phyloP scores from a whole-genome alignment of 2,329 filamentous ascomycete genomes.

The Pyrenophora seminiperda region DNA sequence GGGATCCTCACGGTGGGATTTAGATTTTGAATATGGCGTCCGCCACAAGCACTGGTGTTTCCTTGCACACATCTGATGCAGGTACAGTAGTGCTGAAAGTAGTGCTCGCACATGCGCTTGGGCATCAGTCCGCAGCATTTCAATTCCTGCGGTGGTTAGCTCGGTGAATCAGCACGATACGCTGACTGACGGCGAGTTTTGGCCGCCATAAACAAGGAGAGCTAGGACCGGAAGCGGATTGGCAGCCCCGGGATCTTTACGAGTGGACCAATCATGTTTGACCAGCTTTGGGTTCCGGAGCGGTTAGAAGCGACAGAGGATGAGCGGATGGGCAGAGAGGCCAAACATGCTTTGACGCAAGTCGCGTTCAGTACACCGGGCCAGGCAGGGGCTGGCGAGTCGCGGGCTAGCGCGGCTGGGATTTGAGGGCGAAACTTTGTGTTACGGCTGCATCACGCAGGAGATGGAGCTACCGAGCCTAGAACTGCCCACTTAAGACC shows the following conservation, averaged over 20 bases:
- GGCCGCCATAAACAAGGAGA: conserved; percentile 12
- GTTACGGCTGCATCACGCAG: conserved; percentile 34
- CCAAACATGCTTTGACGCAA: conserved; percentile 42
- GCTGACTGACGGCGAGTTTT: conserved; percentile 10
- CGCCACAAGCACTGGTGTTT: conserved; percentile 33
- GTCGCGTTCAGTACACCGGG: conserved; percentile 28
- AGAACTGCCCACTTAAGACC: conserved; percentile 27
- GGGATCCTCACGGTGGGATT: conserved; percentile 31
- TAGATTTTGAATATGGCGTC: conserved; percentile 31
- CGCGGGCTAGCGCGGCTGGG: conserved; percentile 17
- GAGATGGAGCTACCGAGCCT: conserved; percentile 34
- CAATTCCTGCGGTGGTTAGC: conserved; percentile 15
- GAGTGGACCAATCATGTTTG: conserved; percentile 17
- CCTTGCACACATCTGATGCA: conserved; percentile 34
- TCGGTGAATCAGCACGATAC: conserved; percentile 11
- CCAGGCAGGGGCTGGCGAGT: conserved; percentile 41
- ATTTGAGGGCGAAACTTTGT: conserved; percentile 19
- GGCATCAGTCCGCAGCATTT: conserved; percentile 4
- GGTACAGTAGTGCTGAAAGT: conserved; percentile 31
- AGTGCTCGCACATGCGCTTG: conserved; percentile 4
- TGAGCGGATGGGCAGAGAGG: conserved; percentile 26
- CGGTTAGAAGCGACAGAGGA: conserved; percentile 32
- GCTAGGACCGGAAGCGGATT: not conserved
- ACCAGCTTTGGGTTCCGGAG: conserved; percentile 25
- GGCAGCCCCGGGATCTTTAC: no score